Evolutionary conservation across 2,329 filamentous ascomycete species (phyloP).

Genomic region (Calonectria hawksworthii): DNA sequence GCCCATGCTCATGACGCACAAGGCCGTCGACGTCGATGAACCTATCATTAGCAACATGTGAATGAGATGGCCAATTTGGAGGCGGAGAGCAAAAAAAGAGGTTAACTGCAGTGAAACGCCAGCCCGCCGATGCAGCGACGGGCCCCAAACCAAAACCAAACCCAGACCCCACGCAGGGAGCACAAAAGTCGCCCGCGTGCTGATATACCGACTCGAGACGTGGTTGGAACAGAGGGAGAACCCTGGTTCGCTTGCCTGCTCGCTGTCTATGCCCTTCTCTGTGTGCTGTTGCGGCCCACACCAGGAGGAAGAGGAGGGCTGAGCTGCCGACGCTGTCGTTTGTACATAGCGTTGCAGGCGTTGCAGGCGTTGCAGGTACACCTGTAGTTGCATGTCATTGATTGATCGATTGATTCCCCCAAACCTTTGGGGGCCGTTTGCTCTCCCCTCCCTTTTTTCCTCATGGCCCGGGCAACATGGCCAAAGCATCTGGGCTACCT

Average conservation of each 20-base stretch:
- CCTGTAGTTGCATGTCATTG: background rate
- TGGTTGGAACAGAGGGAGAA: conserved; percentile 24
- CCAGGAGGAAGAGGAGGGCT: background rate
- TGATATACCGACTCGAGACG: conserved; percentile 41
- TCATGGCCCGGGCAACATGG: background rate
- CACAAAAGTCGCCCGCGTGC: conserved; percentile 35
- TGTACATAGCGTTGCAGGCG: background rate
- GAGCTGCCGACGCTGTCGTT: background rate
- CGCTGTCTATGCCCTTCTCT: background rate
- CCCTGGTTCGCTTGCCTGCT: background rate
- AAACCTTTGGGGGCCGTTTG: background rate
- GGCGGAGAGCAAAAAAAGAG: conserved; percentile 18
- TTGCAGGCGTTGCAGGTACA: conserved; percentile 22
- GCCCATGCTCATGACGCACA: conserved; percentile 29
- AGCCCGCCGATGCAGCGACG: conserved; percentile 28
- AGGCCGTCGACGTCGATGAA: conserved; percentile 42
- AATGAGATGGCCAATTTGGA: conserved; percentile 39
- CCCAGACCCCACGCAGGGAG: conserved; percentile 39
- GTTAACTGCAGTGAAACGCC: conserved; percentile 33
- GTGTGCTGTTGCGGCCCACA: background rate
- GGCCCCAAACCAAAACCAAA: conserved; percentile 15
- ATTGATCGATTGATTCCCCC: conserved; percentile 1
- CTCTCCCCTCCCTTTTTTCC: background rate
- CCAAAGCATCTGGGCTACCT: conserved; percentile 14
- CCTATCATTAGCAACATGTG: conserved; percentile 49